These are phyloP conservation scores for Alternaria arbusti DNA, from an alignment of 2,329 filamentous ascomycete species.

Conservation along the genomic window DNA sequence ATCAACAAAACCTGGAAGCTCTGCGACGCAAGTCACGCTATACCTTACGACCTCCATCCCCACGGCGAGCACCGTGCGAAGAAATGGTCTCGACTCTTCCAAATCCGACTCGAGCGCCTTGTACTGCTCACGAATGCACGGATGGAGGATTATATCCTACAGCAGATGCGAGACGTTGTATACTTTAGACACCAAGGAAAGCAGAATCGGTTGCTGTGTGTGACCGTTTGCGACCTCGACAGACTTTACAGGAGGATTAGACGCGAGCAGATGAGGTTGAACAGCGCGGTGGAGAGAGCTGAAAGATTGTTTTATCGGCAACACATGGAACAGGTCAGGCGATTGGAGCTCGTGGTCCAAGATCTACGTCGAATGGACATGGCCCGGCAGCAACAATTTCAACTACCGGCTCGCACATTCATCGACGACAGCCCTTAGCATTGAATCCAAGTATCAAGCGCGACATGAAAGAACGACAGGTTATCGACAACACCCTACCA, in stretches of 20 bases:
- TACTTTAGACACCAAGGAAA: not conserved
- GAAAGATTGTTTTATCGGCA: not conserved
- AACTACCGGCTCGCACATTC: not conserved
- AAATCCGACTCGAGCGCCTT: not conserved
- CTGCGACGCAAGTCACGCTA: not conserved
- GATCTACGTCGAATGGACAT: not conserved
- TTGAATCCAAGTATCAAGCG: not conserved
- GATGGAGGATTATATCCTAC: not conserved
- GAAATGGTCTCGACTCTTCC: not conserved
- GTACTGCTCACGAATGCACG: not conserved
- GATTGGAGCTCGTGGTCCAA: not conserved
- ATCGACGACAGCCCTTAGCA: not conserved
- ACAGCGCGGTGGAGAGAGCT: not conserved
- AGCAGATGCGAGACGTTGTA: not conserved
- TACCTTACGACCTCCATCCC: not conserved
- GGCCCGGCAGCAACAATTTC: not conserved
- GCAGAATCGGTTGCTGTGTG: not conserved
- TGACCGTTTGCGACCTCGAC: not conserved
- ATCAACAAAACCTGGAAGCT: not conserved
- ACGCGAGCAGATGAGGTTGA: not conserved
- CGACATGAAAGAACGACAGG: not conserved
- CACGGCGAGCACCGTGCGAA: not conserved
- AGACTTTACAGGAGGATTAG: fast-evolving
- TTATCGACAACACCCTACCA: not conserved
- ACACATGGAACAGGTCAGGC: not conserved